Evolutionary conservation across 768 basidiomycete species (phyloP), one percentile per base, ranked within the genome.

Genomic region (Lyophyllum semitale): DNA sequence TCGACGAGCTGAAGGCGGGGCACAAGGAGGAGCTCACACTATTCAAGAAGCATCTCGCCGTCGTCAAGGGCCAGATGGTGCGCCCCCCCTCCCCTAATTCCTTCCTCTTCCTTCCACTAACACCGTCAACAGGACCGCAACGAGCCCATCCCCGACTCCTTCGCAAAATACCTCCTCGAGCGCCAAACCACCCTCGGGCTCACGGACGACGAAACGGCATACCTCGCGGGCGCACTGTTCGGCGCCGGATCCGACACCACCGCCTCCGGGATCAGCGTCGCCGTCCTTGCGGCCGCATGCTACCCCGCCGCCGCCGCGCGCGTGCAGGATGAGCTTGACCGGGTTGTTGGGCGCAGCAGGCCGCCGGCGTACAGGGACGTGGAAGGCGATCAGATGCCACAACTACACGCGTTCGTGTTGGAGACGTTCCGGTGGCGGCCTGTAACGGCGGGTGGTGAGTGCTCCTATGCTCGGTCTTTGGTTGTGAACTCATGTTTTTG

Each of bases 171-270:
- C 56, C 76, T 87, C 26, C 69, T 87, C 1, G 80, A 85, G 58
- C 78, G 78, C 17, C 83, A 86, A 60, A 54, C 63, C 1, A 77
- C 81, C 43, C 78, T 83, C 44, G 80, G 77, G 11, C 75, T 87
- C 9, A 77, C 83, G 1, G 73, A 82, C 52, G 72, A 80, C 52
- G 85, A 88, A 62, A 77, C 79, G 25, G 80, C 85, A 0, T 88
- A 87, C 63, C 77, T 88, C 23, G 81, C 82, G 0, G 86, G 86
- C 0, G 77, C 78, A 33, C 81, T 88, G 67, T 88, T 84, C 56
- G 86, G 86, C 23, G 85, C 85, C 30, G 86, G 85, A 12, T 79
- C 82, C 0, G 86, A 86, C 59, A 87, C 85, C 61, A 86, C 84
- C 8, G 82, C 84, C 4, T 78, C 82, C 9, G 84, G 79, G 0